A percentile compares a stretch with the other conserved stretches of the same genome.
phyloP scores from a whole-genome alignment of 306 rosid genomes.

The Begonia peltatifolia region DNA sequence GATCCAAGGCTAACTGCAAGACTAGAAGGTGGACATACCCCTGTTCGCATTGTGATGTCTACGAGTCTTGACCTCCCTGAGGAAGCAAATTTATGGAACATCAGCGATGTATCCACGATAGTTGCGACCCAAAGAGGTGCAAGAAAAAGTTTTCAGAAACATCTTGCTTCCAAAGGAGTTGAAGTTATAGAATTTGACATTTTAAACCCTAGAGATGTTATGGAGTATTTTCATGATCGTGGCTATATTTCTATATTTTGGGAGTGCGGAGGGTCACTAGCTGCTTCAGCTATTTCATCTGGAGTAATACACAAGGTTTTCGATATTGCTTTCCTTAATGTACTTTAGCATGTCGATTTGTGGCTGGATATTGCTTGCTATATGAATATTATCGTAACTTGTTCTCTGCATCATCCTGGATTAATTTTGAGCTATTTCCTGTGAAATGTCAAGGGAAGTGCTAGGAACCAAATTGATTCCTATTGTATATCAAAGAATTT shows the following conservation, averaged over 20 bases:
- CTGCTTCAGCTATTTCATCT: constrained; percentile 86
- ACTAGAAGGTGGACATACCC: constrained; percentile 85
- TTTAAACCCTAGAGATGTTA: constrained; percentile 63
- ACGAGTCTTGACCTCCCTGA: constrained; percentile 77
- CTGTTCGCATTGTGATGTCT: constrained; percentile 62
- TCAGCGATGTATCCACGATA: constrained; percentile 62
- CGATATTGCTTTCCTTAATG: neutral
- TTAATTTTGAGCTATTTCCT: neutral
- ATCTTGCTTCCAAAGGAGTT: constrained; percentile 90
- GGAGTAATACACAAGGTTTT: constrained; percentile 82
- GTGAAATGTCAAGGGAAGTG: no score
- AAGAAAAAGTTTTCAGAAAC: constrained; percentile 69
- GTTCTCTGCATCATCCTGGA: neutral
- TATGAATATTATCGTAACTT: neutral
- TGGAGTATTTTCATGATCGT: constrained; percentile 87
- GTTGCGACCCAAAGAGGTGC: constrained; percentile 94
- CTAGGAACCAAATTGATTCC: neutral
- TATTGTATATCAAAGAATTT: no score
- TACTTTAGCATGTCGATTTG: neutral
- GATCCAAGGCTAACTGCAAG: constrained; percentile 90
- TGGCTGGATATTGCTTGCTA: no score
- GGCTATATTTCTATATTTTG: constrained; percentile 85
- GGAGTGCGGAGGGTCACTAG: constrained; percentile 94
- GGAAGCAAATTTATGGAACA: constrained; percentile 75
- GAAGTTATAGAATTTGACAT: constrained; percentile 92